Evolutionary conservation across 371 early-diverging fungal species (phyloP), one percentile per base, ranked within the genome.

Genomic region (Syncephalis plumigaleata): DNA sequence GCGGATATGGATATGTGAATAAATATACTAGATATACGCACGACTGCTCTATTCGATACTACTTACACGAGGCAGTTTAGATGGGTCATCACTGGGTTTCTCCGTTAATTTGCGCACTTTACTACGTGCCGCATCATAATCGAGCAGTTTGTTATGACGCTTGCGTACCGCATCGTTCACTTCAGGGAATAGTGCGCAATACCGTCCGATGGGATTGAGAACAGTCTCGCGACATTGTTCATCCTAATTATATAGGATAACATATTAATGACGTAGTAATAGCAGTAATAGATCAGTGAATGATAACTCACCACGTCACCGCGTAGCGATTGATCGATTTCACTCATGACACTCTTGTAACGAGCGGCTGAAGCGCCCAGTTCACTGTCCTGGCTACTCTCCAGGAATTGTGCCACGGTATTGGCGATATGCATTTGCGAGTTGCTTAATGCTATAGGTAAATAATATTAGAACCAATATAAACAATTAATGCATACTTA

Each of bases 121-220:
- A 23, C 76, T 63, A 9, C 78, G 66, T 1, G 73, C 67, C 18
- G 77, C 63, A 52, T 97, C 98, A 53, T 91, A 87, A 54, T 96
- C 96, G 22, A 87, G 60, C 27, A 88, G 54, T 57, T 91, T 91
- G 54, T 84, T 83, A 46, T 79, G 69, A 22, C 95, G 77, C 45
- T 83, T 79, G 57, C 79, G 84, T 44, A 91, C 83, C 2, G 86
- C 81, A 49, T 91, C 89, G 57, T 91, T 87, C 53, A 90, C 75
- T 52, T 88, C 87, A 4, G 96, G 93, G 59, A 97, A 85, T 49
- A 81, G 86, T 9, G 80, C 79, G 36, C 79, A 73, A 58, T 81
- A 82, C 51, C 83, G 73, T 17, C 79, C 85, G 31, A 93, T 61
- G 4, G 95, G 94, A 36, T 93, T 86, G 44, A 92, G 57, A 1